phyloP scores from a whole-genome alignment of 805 yeast species.

The Lachancea thermotolerans region DNA sequence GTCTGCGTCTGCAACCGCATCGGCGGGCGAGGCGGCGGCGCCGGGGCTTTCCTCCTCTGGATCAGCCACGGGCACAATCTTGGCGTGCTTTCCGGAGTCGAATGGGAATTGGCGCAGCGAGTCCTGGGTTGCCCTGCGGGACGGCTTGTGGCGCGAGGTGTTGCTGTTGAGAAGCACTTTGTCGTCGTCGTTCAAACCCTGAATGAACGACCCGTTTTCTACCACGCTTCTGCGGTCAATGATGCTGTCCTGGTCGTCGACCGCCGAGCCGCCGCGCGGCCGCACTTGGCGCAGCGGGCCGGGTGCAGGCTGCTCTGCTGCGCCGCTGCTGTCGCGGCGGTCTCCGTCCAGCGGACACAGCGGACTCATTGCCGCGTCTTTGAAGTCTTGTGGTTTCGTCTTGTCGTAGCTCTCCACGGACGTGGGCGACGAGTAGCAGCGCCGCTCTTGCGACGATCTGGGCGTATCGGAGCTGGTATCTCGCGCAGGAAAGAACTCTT shows the following conservation, averaged over 20 bases:
- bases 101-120: constrained; percentile 27
- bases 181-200: constrained; percentile 30
- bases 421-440: constrained; percentile 9
- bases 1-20: too few relatives aligned
- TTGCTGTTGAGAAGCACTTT: constrained; percentile 31
- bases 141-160: constrained; percentile 16
- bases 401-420: constrained; percentile 9
- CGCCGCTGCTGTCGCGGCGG: too few relatives aligned
- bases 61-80: constrained; percentile 25
- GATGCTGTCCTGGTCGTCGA: constrained; percentile 9
- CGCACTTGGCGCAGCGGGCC: background rate
- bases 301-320: too few relatives aligned
- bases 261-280: background rate
- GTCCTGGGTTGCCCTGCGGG: constrained; percentile 20
- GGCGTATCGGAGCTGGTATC: constrained; percentile 8
- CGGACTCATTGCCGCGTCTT: background rate
- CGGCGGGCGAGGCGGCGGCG: background rate
- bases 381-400: background rate
- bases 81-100: constrained; percentile 31
- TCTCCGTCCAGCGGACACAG: constrained; percentile 8
- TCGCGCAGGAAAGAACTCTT: constrained; percentile 5
- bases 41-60: constrained; percentile 5
- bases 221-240: constrained; percentile 12
- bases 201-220: constrained; percentile 32
- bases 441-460: constrained; percentile 9